Evolutionary conservation across 345 rosid species (phyloP), one percentile per base, ranked within the genome.

Genomic region (Kandelia obovata): DNA sequence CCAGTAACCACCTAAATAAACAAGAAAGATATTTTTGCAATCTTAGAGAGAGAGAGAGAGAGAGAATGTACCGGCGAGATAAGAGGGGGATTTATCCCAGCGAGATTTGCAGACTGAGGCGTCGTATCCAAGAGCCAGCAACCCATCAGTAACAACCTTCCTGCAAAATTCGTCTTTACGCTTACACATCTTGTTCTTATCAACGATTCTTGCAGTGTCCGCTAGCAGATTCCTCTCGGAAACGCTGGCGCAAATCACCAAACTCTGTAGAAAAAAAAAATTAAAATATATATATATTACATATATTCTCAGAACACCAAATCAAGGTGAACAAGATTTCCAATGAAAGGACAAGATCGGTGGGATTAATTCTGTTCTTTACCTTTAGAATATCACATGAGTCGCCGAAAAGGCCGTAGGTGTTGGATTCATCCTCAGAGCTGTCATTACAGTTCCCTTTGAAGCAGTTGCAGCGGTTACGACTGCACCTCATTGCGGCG

Each of bases 31-130:
- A 28, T 34, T 56, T 35, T 55, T 19, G 69, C 53, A 55, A 55
- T 53, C 26, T 9, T 23, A 37, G 35, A 5, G 35, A 72, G 68
- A 37, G 49, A 72, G 68, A 28, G 34, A 4, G 6, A 37, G 37
- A 1, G 37, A 71, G 69, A 20, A 37, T 1, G 51, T 85, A 94
- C 98, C 96, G 53, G 97, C 87, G 58, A 90, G 94, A 76, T 72
- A 83, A 39, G 86, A 79, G 63, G 84, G 74, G 4, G 91, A 73
- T 76, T 86, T 90, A 65, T 86, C 99, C 98, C 98, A 95, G 53
- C 85, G 89, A 76, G 96, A 87, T 76, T 79, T 95, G 88, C 98
- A 92, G 53, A 85, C 71, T 15, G 92, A 82, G 26, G 96, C 86
- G 55, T 92, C 89, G 60, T 92, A 88, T 69, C 96, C 96, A 30